phyloP scores from a whole-genome alignment of 2,329 filamentous ascomycete species.

The Phialemonium atrogriseum region DNA sequence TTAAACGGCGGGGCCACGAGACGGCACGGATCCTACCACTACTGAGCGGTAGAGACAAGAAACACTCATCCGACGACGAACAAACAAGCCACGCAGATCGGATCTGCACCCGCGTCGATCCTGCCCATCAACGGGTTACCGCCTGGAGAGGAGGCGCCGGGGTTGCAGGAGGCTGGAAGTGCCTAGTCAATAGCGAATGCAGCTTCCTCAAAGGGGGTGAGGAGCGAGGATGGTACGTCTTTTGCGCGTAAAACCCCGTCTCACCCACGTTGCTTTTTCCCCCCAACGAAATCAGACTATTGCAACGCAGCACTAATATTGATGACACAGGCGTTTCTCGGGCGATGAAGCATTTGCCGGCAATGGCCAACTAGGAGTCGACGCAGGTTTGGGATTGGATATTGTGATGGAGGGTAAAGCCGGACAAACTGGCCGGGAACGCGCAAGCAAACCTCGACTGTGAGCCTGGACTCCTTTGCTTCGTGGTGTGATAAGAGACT shows the following conservation, averaged over 20 bases:
- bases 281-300: too few relatives aligned
- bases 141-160: conserved; percentile 53
- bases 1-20: too few relatives aligned
- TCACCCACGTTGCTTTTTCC: background rate
- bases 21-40: too few relatives aligned
- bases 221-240: conserved; percentile 76
- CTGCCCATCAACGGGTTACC: conserved; percentile 24
- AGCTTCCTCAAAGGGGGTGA: conserved; percentile 70
- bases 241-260: background rate
- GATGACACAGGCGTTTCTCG: conserved; percentile 28
- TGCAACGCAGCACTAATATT: background rate
- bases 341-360: conserved; percentile 48
- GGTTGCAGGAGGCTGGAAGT: conserved; percentile 71
- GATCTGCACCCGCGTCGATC: conserved; percentile 20
- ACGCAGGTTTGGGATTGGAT: conserved; percentile 1
- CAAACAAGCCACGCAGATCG: conserved; percentile 11
- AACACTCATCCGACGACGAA: conserved; percentile 8
- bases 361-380: conserved; percentile 16
- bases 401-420: conserved; percentile 2
- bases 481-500: too few relatives aligned
- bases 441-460: too few relatives aligned
- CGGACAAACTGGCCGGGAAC: too few relatives aligned
- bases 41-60: background rate
- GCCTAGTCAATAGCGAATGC: conserved; percentile 75
- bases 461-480: too few relatives aligned